Evolutionary conservation across 225 moss, liverwort and hornwort genomes (phyloP).

Genomic region (Anthoceros angustus): DNA sequence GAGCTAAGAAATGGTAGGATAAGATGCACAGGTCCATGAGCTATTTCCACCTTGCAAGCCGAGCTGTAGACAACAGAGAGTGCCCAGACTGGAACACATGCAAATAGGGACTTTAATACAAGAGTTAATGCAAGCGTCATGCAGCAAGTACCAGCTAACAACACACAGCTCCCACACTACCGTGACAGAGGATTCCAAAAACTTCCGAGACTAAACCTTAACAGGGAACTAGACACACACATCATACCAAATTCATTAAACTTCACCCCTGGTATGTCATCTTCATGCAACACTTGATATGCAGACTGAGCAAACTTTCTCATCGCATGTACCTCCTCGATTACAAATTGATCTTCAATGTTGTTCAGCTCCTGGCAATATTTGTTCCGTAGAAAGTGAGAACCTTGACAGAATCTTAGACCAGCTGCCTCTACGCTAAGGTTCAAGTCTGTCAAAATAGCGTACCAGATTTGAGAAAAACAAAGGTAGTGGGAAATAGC

Average conservation of each 20-base stretch:
- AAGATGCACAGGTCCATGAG: slow-evolving; percentile 11
- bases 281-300: slow-evolving; percentile 41
- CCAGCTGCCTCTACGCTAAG: not conserved
- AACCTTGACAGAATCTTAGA: slow-evolving; percentile 6
- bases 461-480: slow-evolving; percentile 79
- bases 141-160: not conserved
- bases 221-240: not conserved
- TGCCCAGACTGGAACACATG: slow-evolving; percentile 52
- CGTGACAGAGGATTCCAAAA: not conserved
- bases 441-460: not conserved
- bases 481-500: slow-evolving; percentile 52
- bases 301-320: slow-evolving; percentile 58
- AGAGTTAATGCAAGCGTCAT: not conserved
- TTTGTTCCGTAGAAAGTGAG: not conserved
- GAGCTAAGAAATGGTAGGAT: slow-evolving; percentile 25
- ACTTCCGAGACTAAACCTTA: not conserved
- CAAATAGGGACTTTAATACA: slow-evolving; percentile 8
- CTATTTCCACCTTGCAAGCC: slow-evolving; percentile 34
- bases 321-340: slow-evolving; percentile 48
- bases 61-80: slow-evolving; percentile 74
- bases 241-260: slow-evolving; percentile 66
- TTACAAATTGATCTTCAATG: slow-evolving; percentile 51
- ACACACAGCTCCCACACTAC: not conserved
- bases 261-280: slow-evolving; percentile 51
- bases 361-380: slow-evolving; percentile 56